Evolutionary conservation across 2,329 filamentous ascomycete species (phyloP).

Genomic region (Talaromyces sp.): DNA sequence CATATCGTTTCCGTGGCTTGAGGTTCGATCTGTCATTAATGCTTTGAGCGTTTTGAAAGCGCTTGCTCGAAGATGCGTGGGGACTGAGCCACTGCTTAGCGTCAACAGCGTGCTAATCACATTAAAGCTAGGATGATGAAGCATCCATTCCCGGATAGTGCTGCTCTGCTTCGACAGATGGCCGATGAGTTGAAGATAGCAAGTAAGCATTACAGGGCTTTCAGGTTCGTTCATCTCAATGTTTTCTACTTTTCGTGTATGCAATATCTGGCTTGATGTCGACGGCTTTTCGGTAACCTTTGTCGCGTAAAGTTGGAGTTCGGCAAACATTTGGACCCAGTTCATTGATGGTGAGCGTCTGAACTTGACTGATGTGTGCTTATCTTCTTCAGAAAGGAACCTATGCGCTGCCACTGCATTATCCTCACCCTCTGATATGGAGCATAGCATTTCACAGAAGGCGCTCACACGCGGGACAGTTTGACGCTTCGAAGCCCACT

Average conservation of each 20-base stretch:
- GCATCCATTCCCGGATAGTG: slow-evolving; percentile 68
- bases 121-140: slow-evolving; percentile 64
- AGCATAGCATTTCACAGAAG: slow-evolving; percentile 93
- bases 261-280: slow-evolving; percentile 54
- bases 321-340: slow-evolving; percentile 88
- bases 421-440: slow-evolving; percentile 76
- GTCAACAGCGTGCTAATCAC: slow-evolving; percentile 73
- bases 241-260: slow-evolving; percentile 58
- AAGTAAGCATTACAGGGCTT: slow-evolving; percentile 93
- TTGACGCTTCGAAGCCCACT: slow-evolving; percentile 93
- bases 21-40: slow-evolving; percentile 70
- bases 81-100: slow-evolving; percentile 72
- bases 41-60: slow-evolving; percentile 76
- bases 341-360: slow-evolving; percentile 80
- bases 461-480: slow-evolving; percentile 94
- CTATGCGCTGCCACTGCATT: slow-evolving; percentile 82
- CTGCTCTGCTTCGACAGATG: slow-evolving; percentile 75
- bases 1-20: slow-evolving; percentile 65
- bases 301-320: slow-evolving; percentile 77
- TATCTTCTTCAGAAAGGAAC: slow-evolving; percentile 83
- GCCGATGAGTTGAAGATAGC: slow-evolving; percentile 82
- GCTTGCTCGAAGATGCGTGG: slow-evolving; percentile 74
- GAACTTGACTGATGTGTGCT: slow-evolving; percentile 71
- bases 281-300: slow-evolving; percentile 72
- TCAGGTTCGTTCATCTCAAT: slow-evolving; percentile 84